Base-by-base conservation (phyloP, 2,329 filamentous ascomycete species). In the Fusarium avenaceum region DNA sequence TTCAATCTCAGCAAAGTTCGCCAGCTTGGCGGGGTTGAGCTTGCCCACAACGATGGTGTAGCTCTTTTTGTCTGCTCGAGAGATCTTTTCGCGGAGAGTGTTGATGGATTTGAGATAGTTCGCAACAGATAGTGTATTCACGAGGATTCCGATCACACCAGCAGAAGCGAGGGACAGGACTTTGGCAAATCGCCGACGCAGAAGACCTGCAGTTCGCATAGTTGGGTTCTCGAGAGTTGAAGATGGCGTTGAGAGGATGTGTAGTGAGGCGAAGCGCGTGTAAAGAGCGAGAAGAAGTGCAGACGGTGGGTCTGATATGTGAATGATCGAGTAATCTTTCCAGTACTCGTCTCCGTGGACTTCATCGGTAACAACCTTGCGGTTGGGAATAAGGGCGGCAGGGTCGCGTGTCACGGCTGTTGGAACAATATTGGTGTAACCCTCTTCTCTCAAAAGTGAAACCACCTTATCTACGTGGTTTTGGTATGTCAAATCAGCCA, bases 41-140 rank as follows among this genome's bases (percentile, higher is more conserved):
- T 98, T 98, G 61, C 96, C 96, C 0, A 99, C 96, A 3, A 99
- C 96, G 47, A 99, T 93, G 3, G 95, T 93, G 78, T 99, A 99
- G 77, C 89, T 92, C 82, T 98, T 99, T 82, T 98, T 98, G 13
- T 94, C 94, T 0, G 93, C 92, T 0, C 84, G 85, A 0, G 88
- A 86, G 70, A 99, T 97, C 65, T 90, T 87, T 9, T 82, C 78
- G 62, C 92, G 89, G 32, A 97, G 86, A 55, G 91, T 85, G 15
- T 91, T 86, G 40, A 98, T 89, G 0, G 94, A 94, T 15, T 88
- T 83, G 67, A 97, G 86, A 81, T 97, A 98, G 77, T 97, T 96
- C 62, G 91, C 89, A 7, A 98, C 93, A 22, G 92, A 95, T 6
- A 99, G 88, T 0, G 96, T 99, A 79, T 98, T 98, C 79, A 99